Base-by-base conservation (phyloP, 106 monocot species). In the Allium fistulosum region DNA sequence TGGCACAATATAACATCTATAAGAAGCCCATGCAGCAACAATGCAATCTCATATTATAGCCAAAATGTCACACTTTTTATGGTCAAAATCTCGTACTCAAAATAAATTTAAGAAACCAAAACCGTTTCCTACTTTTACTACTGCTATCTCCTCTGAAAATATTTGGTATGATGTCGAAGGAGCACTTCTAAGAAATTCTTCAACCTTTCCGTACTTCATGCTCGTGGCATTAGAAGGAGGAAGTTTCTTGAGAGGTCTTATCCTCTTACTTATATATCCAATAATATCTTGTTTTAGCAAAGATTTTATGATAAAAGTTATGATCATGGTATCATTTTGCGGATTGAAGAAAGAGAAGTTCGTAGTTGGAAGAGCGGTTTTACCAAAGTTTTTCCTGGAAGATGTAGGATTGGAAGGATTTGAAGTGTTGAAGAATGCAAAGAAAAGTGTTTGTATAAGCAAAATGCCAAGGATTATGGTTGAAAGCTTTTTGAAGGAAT, bases 381-480 rank as follows among this genome's bases (percentile, higher is more conserved):
- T 94, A 68, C 84, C 86, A 0, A 94, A 90, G 77, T 75, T 78
- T 65, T 74, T 90, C 26, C 17, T 89, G 60, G 84, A 89, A 55
- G 80, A 77, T 56, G 80, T 94, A 0, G 82, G 84, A 11, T 51
- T 78, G 49, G 84, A 90, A 71, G 93, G 78, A 22, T 78, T 87
- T 26, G 81, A 84, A 60, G 49, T 76, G 49, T 6, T 81, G 67
- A 80, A 79, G n/a, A n/a, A n/a, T n/a, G n/a, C n/a, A n/a, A n/a
- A n/a, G n/a, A n/a, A n/a, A n/a, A n/a, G n/a, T n/a, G n/a, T n/a
- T n/a, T n/a, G n/a, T n/a, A n/a, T n/a, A n/a, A n/a, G n/a, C n/a
- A n/a, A n/a, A n/a, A n/a, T 89, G 86, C 93, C 93, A 5, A 81
- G 60, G 57, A 82, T 80, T 12, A 94, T 94, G 93, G 89, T 94